phyloP scores from a whole-genome alignment of 192 early-diverging fungal species.

The Umbelopsis ramanniana region DNA sequence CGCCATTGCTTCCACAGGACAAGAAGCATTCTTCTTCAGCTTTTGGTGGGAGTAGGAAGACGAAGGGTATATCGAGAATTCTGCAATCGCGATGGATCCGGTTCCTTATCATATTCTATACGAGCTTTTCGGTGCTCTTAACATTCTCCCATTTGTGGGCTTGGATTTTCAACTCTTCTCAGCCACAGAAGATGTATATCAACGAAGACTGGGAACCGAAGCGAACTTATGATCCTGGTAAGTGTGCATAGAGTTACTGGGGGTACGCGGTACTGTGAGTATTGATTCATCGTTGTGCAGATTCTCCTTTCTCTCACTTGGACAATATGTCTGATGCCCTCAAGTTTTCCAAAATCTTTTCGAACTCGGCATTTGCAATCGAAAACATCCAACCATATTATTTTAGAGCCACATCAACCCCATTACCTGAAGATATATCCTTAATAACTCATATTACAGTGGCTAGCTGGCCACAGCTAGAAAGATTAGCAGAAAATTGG shows the following conservation, averaged over 20 bases:
- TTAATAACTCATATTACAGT: slow-evolving; percentile 51
- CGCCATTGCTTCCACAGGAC: slow-evolving; percentile 34
- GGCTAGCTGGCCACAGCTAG: slow-evolving; percentile 49
- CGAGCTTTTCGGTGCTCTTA: slow-evolving; percentile 35
- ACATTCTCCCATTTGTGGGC: slow-evolving; percentile 31
- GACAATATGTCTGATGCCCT: slow-evolving; percentile 36
- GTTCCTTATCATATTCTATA: slow-evolving; percentile 31
- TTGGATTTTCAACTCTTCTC: slow-evolving; percentile 18
- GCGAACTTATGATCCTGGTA: slow-evolving; percentile 40
- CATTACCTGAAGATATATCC: slow-evolving; percentile 49
- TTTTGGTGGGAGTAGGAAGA: slow-evolving; percentile 32
- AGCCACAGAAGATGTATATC: neutral
- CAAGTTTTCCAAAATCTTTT: slow-evolving; percentile 42
- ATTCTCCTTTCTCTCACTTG: slow-evolving; percentile 30
- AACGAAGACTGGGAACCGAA: slow-evolving; percentile 31
- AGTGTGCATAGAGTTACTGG: neutral
- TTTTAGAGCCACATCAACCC: slow-evolving; percentile 36
- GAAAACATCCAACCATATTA: slow-evolving; percentile 38
- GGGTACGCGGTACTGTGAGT: no score
- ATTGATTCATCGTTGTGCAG: slow-evolving; percentile 3
- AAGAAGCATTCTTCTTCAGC: slow-evolving; percentile 27
- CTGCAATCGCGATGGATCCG: slow-evolving; percentile 22
- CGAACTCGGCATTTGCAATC: slow-evolving; percentile 32
- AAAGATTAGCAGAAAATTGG: slow-evolving; percentile 51
- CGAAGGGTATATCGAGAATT: neutral